phyloP scores from a whole-genome alignment of 1,284 basidiomycete species.

The Leccinum pachyderme region DNA sequence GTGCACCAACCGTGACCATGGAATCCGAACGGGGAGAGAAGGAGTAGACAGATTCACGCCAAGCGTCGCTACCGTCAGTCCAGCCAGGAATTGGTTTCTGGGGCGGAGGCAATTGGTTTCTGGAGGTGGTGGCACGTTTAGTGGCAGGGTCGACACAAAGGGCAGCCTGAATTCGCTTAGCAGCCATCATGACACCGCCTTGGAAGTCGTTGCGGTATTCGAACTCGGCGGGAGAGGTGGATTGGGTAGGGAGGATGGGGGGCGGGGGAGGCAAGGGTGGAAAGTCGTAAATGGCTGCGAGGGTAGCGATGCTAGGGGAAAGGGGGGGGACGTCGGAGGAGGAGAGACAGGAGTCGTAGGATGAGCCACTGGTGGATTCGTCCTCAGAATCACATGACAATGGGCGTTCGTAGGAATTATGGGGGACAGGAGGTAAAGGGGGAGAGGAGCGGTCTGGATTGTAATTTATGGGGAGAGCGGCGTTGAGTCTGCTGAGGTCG shows the following conservation, averaged over 20 bases:
- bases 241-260: slow-evolving; percentile 36
- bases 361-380: slow-evolving; percentile 41
- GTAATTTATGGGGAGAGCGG: slow-evolving; percentile 45
- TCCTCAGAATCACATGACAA: slow-evolving; percentile 38
- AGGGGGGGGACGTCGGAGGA: slow-evolving; percentile 29
- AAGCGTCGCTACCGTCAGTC: slow-evolving; percentile 64
- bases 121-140: slow-evolving; percentile 27
- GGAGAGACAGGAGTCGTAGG: slow-evolving; percentile 39
- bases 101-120: slow-evolving; percentile 30
- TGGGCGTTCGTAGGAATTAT: slow-evolving; percentile 35
- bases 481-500: slow-evolving; percentile 48
- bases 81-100: slow-evolving; percentile 58
- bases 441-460: slow-evolving; percentile 43
- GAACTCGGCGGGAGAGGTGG: slow-evolving; percentile 14
- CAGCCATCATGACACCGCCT: slow-evolving; percentile 67
- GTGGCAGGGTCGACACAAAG: slow-evolving; percentile 41
- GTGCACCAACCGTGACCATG: slow-evolving; percentile 19
- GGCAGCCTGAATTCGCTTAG: slow-evolving; percentile 51
- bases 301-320: slow-evolving; percentile 47
- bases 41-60: slow-evolving; percentile 60
- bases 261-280: slow-evolving; percentile 52
- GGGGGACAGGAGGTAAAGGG: slow-evolving; percentile 39
- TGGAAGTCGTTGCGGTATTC: slow-evolving; percentile 43
- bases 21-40: slow-evolving; percentile 37
- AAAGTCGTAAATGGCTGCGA: slow-evolving; percentile 55